These are phyloP conservation scores for Dissoconium aciculare DNA, from an alignment of 2,329 filamentous ascomycete species.

Conservation along the genomic window DNA sequence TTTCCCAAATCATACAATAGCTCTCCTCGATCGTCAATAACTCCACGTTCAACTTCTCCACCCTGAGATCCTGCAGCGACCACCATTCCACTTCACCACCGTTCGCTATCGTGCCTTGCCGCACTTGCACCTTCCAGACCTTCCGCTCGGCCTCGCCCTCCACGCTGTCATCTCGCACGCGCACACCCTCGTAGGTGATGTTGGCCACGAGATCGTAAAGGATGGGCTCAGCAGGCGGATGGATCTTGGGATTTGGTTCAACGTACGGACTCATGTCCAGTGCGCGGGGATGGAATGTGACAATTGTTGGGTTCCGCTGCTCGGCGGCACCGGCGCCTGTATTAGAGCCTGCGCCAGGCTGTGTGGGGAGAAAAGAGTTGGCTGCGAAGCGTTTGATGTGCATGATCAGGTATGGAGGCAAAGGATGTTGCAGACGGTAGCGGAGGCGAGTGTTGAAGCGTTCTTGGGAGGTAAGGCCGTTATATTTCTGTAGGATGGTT, in stretches of 20 bases:
- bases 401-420: constrained; percentile 82
- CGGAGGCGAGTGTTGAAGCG: constrained; percentile 76
- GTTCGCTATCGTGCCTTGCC: constrained; percentile 44
- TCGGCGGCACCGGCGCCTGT: too few relatives aligned
- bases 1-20: constrained; percentile 94
- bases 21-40: constrained; percentile 84
- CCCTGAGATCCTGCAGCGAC: constrained; percentile 83
- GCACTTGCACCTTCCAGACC: constrained; percentile 88
- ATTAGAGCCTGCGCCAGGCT: too few relatives aligned
- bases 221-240: constrained; percentile 65
- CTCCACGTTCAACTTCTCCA: constrained; percentile 78
- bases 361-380: constrained; percentile 89
- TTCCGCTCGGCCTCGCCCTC: constrained; percentile 85
- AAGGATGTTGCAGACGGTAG: constrained; percentile 75
- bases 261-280: constrained; percentile 85
- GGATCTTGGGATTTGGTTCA: constrained; percentile 62
- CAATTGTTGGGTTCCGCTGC: constrained; percentile 85
- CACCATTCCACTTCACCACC: constrained; percentile 65
- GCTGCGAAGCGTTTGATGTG: constrained; percentile 94
- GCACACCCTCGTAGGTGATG: constrained; percentile 72
- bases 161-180: constrained; percentile 62
- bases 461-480: constrained; percentile 74
- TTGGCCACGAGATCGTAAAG: constrained; percentile 94
- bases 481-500: constrained; percentile 78
- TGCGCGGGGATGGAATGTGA: constrained; percentile 76